Evolutionary conservation across 208 protist species (phyloP).

Genomic region (Wallacemonas sp.): DNA sequence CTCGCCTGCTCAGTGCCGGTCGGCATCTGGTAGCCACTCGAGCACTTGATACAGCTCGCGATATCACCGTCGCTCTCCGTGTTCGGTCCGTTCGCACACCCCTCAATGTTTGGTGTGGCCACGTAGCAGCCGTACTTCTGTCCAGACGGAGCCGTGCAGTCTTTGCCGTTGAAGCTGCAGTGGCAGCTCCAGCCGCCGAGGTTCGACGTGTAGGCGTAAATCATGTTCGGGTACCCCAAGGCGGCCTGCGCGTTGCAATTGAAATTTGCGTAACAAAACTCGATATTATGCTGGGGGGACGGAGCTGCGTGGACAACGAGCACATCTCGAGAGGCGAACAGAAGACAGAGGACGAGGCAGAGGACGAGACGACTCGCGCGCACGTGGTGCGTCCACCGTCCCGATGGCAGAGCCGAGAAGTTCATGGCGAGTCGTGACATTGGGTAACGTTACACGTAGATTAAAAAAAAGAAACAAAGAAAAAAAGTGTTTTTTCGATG

Average conservation of each 20-base stretch:
- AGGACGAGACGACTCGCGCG: not conserved
- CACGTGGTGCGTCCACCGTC: not conserved
- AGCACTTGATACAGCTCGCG: not conserved
- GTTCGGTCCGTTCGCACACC: not conserved
- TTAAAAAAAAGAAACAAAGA: too few species aligned
- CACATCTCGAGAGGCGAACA: not conserved
- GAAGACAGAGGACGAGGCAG: not conserved
- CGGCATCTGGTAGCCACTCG: not conserved
- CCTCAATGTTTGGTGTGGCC: not conserved
- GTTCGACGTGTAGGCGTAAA: not conserved
- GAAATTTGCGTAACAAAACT: not conserved
- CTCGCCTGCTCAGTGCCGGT: not conserved
- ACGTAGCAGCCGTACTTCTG: constrained; percentile 13
- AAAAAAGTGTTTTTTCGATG: too few species aligned
- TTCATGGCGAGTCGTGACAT: too few species aligned
- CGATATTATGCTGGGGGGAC: not conserved
- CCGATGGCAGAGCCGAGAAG: too few species aligned
- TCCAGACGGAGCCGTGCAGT: not conserved
- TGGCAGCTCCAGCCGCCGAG: constrained; percentile 8
- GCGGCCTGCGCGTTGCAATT: not conserved
- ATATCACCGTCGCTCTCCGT: constrained; percentile 3
- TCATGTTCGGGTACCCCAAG: not conserved
- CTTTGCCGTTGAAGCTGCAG: not conserved
- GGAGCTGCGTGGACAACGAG: not conserved
- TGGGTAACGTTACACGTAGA: too few species aligned